Conservation (phyloP, 805 yeast genomes). For the baker's yeast (Saccharomyces cerevisiae) region DNA sequence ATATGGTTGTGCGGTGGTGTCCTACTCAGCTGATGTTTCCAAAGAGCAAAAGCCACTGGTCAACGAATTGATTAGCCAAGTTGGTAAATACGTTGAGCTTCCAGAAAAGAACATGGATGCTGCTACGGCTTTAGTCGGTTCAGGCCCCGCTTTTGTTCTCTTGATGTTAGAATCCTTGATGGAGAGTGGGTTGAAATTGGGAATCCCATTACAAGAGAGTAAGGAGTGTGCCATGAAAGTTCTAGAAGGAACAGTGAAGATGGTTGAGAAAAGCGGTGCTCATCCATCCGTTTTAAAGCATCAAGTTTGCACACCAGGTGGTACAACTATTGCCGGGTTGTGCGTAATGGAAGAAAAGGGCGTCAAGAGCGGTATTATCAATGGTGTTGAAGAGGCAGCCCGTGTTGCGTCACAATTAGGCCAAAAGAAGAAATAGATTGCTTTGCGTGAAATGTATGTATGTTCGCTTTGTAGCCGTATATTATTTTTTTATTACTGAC, state of each 20-base stretch:
- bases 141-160: conserved; percentile 92
- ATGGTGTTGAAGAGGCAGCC: conserved; percentile 91
- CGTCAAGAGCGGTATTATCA: conserved; percentile 76
- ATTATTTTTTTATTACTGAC: background rate
- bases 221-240: conserved; percentile 86
- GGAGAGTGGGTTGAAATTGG: conserved; percentile 93
- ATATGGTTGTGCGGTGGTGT: conserved; percentile 88
- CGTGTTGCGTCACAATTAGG: conserved; percentile 57
- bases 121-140: conserved; percentile 89
- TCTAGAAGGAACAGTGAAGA: conserved; percentile 85
- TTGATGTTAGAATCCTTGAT: conserved; percentile 83
- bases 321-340: conserved; percentile 93
- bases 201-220: conserved; percentile 79
- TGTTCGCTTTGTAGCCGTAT: background rate
- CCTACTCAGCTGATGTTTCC: conserved; percentile 51
- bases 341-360: conserved; percentile 88
- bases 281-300: conserved; percentile 87
- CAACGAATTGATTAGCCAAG: conserved; percentile 44
- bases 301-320: conserved; percentile 94
- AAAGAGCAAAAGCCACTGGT: conserved; percentile 32
- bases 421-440: conserved; percentile 33
- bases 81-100: conserved; percentile 53
- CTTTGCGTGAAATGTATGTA: background rate
- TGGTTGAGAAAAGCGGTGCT: conserved; percentile 72
- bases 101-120: conserved; percentile 95